Base-by-base conservation (phyloP, 108 stramenopile genomes). In the Fragilaria crotonensis region DNA sequence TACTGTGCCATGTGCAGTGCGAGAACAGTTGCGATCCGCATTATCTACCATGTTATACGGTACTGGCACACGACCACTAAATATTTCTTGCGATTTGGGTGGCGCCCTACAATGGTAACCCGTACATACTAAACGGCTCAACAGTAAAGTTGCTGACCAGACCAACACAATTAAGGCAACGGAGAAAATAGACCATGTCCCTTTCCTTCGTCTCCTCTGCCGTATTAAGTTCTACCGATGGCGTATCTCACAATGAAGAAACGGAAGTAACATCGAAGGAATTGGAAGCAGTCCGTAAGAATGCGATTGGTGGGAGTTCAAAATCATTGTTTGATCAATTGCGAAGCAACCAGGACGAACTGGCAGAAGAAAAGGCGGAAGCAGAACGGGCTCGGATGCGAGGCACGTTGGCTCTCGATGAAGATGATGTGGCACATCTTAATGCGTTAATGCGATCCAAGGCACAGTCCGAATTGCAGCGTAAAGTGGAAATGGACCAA, bases 321-420 rank as follows among this genome's bases (percentile, higher is more conserved):
- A 82, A 81, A 54, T 87, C 90, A 14, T 74, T 92, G 19, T 89
- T 88, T 71, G 90, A 92, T 71, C 90, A 92, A 67, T 71, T 92
- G 0, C 84, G 87, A 22, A 58, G 76, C 29, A 92, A 89, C 70
- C 72, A 78, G 52, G 90, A 89, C 45, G 70, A 79, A 29, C 83
- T 79, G 49, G 70, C 86, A 55, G 81, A 73, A 22, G 70, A 81
- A 45, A 60, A 71, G 28, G 90, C 84, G 20, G 85, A 87, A 68
- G 48, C 64, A 25, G 70, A 85, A 57, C 48, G 70, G 30, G 67
- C 79, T 22, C 72, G 84, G 48, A 73, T 91, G 79, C 56, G 85
- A 4, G 85, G 85, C 18, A 82, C 83, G 27, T 29, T 70, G 1
- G 68, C 84, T 1, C 60, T 92, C 64, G 78, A 92, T 48, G 90